Evolutionary conservation across 495 filamentous ascomycete genomes (phyloP).

Genomic region (Penicillium malachiteum): DNA sequence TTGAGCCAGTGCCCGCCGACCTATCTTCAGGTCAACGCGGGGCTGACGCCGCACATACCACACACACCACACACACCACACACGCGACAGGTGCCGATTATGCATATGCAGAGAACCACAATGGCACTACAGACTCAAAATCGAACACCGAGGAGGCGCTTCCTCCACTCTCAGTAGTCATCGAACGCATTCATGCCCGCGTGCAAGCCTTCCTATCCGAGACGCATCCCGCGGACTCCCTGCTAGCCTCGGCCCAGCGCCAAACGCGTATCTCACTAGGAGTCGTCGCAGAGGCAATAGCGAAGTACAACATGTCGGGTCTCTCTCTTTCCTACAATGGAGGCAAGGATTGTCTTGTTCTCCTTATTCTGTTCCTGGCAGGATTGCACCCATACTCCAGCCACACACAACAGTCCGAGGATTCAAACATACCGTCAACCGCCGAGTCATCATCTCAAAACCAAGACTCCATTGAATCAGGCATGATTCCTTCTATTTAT

Average conservation of each 20-base stretch:
- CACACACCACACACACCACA: background rate
- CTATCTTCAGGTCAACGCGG: slow-evolving; percentile 13
- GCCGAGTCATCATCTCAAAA: too few relatives aligned
- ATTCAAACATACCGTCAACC: slow-evolving; percentile 4
- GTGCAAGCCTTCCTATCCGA: slow-evolving; percentile 68
- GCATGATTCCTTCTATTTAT: slow-evolving; percentile 75
- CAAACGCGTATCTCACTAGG: slow-evolving; percentile 69
- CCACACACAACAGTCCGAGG: background rate
- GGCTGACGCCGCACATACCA: slow-evolving; percentile 1
- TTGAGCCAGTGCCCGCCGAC: slow-evolving; percentile 4
- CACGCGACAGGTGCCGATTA: slow-evolving; percentile 9
- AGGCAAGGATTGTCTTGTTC: slow-evolving; percentile 95
- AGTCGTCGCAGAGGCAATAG: slow-evolving; percentile 70
- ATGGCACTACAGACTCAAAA: slow-evolving; percentile 2
- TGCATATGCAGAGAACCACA: slow-evolving; percentile 4
- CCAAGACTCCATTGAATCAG: background rate
- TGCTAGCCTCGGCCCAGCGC: slow-evolving; percentile 63
- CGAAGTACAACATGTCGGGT: slow-evolving; percentile 69
- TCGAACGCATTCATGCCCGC: slow-evolving; percentile 59
- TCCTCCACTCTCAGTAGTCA: slow-evolving; percentile 44
- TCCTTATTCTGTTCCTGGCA: slow-evolving; percentile 84
- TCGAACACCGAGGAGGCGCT: slow-evolving; percentile 5
- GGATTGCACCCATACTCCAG: slow-evolving; percentile 46
- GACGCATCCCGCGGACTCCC: slow-evolving; percentile 52
- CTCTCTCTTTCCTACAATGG: slow-evolving; percentile 95